Evolutionary conservation across 495 filamentous ascomycete genomes (phyloP), one percentile per base, ranked within the genome.

Genomic region (Chaetomium tenue): DNA sequence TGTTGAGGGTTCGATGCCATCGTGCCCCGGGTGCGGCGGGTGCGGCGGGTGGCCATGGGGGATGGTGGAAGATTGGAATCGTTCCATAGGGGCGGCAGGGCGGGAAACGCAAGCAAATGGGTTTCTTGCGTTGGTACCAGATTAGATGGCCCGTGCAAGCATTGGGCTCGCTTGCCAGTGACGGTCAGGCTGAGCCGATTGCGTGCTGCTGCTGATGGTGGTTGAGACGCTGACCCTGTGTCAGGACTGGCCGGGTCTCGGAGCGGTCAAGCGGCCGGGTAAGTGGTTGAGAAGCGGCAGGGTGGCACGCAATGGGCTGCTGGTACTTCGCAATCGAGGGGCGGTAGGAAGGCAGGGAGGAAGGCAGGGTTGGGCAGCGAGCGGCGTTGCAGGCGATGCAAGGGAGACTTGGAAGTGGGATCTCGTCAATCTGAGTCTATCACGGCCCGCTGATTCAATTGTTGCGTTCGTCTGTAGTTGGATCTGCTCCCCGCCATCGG

Each of bases 161-260:
- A 72, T 72, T 71, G 68, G 68, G 63, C 67, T 71, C 70, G 66
- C 63, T 70, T 72, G 64, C 66, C 59, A 64, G 64, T 58, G 22
- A 47, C 56, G 30, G 58, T 64, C 70, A 63, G 65, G 72, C 72
- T 67, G 67, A 61, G 70, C 20, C 63, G 67, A 75, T 75, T 54
- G 72, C 73, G 73, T 75, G 73, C 73, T 75, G 65, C 48, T 65
- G 66, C 60, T 67, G 66, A 58, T 57, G 42, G 58, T 15, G 23
- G 60, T 42, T 65, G 65, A 28, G 62, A 64, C 13, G 25, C 25
- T 30, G 55, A n/a, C 18, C 53, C 13, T 56, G 55, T 26, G 55
- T 18, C 11, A 40, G 37, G 23, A 18, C 37, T 26, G 55, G 66
- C 51, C 62, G 63, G 63, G 40, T 52, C 25, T 58, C 73, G 61